Evolutionary conservation across 805 yeast genomes (phyloP), one percentile per base, ranked within the genome.

Genomic region (Hanseniaspora mollemarum): DNA sequence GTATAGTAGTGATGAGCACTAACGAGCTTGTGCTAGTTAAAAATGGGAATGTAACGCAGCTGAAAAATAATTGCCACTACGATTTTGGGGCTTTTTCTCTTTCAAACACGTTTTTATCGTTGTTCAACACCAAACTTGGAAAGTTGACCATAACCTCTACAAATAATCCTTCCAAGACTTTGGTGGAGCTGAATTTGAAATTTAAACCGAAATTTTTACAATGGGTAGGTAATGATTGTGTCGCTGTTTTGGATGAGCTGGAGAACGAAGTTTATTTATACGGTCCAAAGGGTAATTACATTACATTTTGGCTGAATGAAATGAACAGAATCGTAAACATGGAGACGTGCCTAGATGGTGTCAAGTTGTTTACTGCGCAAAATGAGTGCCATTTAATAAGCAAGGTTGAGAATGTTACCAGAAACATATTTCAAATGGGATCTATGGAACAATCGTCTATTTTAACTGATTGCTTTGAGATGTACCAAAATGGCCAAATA

Each of bases 171-270:
- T 53, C 57, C 41, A 53, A 52, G 22, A 63, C 25, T 50, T 64
- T 61, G 8, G 48, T 60, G 19, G 65, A 63, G 25, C 52, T 57
- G 35, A 46, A 53, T 1, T 40, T 66, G 7, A 64, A 63, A 4
- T 54, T 58, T 4, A 53, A 57, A 0, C 54, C 54, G 12, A 41
- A 16, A 19, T 72, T 73, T 53, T 66, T 84, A 18, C 72, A 71
- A 52, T 92, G 96, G 97, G 82, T 95, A 61, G 86, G 90, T 0
- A 78, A 81, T 56, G 95, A 87, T 64, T 86, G 92, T 0, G 78
- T 88, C 1, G 78, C 80, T 0, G 60, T 81, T 12, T 50, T 56
- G 1, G 66, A 77, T n/a, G 67, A 77, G 1, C 66, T 65, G 54
- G 67, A 73, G 2, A 90, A 82, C 56, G 87, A 82, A 48, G 58